Evolutionary conservation across 1,284 basidiomycete species (phyloP).

Genomic region (Rhodotorula sp.): DNA sequence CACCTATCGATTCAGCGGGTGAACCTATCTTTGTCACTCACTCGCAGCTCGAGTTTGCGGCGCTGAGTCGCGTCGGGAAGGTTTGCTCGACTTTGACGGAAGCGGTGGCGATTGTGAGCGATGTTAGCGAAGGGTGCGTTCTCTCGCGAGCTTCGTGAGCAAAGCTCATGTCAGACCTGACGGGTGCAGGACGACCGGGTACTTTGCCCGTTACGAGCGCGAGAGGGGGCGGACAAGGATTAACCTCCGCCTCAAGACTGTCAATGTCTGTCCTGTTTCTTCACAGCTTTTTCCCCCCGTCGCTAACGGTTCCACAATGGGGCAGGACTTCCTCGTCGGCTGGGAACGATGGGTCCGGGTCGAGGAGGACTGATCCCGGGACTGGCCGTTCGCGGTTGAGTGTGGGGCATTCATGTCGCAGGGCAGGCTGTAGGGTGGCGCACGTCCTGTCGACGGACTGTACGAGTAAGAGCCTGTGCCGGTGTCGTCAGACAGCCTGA

Average conservation of each 20-base stretch:
- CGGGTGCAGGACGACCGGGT: slow-evolving; percentile 5
- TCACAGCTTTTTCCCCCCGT: neutral
- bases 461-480: too few species aligned
- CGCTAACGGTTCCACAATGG: neutral
- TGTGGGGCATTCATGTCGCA: too few species aligned
- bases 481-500: too few species aligned
- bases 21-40: neutral
- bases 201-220: slow-evolving; percentile 18
- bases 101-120: slow-evolving; percentile 31
- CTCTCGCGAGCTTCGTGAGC: neutral
- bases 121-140: slow-evolving; percentile 28
- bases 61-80: slow-evolving; percentile 12
- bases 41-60: slow-evolving; percentile 22
- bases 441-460: too few species aligned
- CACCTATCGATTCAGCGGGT: neutral
- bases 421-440: too few species aligned
- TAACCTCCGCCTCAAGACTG: slow-evolving; percentile 11
- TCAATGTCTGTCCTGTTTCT: slow-evolving; percentile 3
- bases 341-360: slow-evolving; percentile 31
- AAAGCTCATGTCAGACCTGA: too few species aligned
- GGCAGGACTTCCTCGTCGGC: slow-evolving; percentile 27
- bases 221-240: slow-evolving; percentile 12
- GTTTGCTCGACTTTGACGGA: slow-evolving; percentile 9
- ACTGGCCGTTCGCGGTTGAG: too few species aligned
- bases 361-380: slow-evolving; percentile 11